A percentile compares a stretch with the other conserved stretches of the same genome.
These are phyloP conservation scores for Hansenula lynferdii DNA, from an alignment of 1,139 yeast species.

Conservation along the genomic window DNA sequence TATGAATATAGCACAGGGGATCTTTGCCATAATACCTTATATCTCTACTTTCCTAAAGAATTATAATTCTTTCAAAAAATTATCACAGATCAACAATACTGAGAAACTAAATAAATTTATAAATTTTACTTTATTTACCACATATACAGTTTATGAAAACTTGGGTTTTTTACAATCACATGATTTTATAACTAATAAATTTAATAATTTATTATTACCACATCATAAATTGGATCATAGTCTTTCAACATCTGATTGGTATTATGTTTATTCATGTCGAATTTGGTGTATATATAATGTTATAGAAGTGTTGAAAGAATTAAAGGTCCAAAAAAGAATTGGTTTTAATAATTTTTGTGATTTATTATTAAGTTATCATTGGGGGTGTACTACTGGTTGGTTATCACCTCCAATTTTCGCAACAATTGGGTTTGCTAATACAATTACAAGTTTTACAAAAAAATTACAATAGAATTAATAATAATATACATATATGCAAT, in stretches of 20 bases:
- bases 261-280: conserved; percentile 21
- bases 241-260: conserved; percentile 19
- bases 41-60: conserved; percentile 15
- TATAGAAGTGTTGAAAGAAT: conserved; percentile 12
- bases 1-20: conserved; percentile 19
- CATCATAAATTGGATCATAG: conserved; percentile 11
- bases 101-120: conserved; percentile 13
- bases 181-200: conserved; percentile 15
- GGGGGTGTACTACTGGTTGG: conserved; percentile 18
- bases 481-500: neutral
- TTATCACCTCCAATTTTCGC: conserved; percentile 17
- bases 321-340: neutral
- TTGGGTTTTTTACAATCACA: conserved; percentile 19
- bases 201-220: conserved; percentile 11
- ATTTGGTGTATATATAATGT: conserved; percentile 18
- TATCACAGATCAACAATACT: conserved; percentile 10
- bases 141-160: conserved; percentile 19
- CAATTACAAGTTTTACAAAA: conserved; percentile 12
- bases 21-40: conserved; percentile 20
- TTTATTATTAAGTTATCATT: conserved; percentile 19
- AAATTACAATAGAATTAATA: conserved; percentile 7
- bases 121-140: conserved; percentile 13
- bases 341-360: conserved; percentile 16
- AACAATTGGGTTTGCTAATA: conserved; percentile 16
- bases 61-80: conserved; percentile 14